A percentile compares a stretch with the other conserved stretches of the same genome.
phyloP scores from a whole-genome alignment of 129 eudicot genomes.

The Pseudognaphalium luteoalbum region DNA sequence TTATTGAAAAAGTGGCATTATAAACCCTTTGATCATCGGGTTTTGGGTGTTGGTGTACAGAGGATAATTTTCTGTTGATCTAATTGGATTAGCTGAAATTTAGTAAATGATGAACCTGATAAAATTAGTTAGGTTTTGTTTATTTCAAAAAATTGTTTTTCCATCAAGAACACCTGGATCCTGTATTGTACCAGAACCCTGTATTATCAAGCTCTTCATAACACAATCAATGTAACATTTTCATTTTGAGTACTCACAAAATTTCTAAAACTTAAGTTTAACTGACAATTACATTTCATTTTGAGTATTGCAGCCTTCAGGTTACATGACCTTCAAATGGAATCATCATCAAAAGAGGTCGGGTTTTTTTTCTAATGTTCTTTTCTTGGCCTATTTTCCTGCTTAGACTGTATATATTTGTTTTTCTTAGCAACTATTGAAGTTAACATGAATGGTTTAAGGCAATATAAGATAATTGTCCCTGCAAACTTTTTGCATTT shows the following conservation, averaged over 20 bases:
- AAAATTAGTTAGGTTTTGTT: not conserved
- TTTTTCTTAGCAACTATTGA: not conserved
- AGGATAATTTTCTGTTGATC: too few species aligned
- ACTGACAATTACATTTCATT: not conserved
- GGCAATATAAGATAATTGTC: not conserved
- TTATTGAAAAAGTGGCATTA: not conserved
- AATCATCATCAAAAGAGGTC: constrained; percentile 5
- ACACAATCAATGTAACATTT: not conserved
- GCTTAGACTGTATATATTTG: not conserved
- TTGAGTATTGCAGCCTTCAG: not conserved
- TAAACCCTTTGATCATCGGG: not conserved
- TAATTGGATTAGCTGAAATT: too few species aligned
- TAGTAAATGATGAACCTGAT: too few species aligned
- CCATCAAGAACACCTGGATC: not conserved
- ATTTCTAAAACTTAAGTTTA: not conserved
- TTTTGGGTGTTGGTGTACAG: too few species aligned
- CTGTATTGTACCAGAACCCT: not conserved
- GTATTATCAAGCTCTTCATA: not conserved
- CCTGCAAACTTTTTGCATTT: not conserved
- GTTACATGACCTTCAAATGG: constrained; percentile 1
- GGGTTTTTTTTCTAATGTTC: not conserved
- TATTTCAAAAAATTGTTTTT: not conserved
- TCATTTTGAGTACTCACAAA: not conserved
- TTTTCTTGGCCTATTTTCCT: not conserved
- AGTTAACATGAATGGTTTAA: not conserved